Percentiles rank a stretch among this genome's conserved stretches.
phyloP scores from a whole-genome alignment of 1,284 basidiomycete genomes.

The Exobasidium cylindrosporum region DNA sequence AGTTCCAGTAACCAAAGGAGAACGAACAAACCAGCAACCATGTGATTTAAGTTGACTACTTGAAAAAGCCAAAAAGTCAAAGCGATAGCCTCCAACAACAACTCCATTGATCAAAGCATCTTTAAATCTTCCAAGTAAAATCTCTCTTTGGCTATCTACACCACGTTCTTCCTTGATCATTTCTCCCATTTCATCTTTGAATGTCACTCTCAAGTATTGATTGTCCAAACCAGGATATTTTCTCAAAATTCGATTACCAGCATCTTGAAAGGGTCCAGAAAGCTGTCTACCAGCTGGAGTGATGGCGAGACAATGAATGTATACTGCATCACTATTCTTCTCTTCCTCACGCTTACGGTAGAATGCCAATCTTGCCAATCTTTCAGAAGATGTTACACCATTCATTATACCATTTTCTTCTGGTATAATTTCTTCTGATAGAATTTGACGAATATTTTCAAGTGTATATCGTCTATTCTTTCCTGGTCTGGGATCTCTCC shows the following conservation, averaged over 20 bases:
- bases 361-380: conserved; percentile 3
- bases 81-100: conserved; percentile 66
- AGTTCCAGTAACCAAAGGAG: conserved; percentile 27
- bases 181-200: conserved; percentile 71
- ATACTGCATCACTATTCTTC: not conserved
- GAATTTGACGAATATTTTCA: not conserved
- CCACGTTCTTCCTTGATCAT: conserved; percentile 67
- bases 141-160: conserved; percentile 63
- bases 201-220: conserved; percentile 71
- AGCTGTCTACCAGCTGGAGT: conserved; percentile 69
- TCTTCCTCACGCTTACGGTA: not conserved
- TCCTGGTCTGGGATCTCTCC: not conserved
- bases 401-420: not conserved
- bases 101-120: conserved; percentile 66
- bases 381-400: not conserved
- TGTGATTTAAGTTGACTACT: conserved; percentile 69
- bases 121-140: conserved; percentile 67
- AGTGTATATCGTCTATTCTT: not conserved
- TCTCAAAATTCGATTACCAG: conserved; percentile 16
- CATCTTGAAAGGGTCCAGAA: conserved; percentile 60
- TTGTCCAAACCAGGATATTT: conserved; percentile 49
- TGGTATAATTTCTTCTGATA: not conserved
- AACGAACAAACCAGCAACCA: conserved; percentile 69
- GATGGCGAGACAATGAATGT: conserved; percentile 60
- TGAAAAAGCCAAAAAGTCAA: conserved; percentile 73